These are phyloP conservation scores for Aquilaria yunnanensis DNA, from an alignment of 345 rosid genomes.

Conservation along the genomic window DNA sequence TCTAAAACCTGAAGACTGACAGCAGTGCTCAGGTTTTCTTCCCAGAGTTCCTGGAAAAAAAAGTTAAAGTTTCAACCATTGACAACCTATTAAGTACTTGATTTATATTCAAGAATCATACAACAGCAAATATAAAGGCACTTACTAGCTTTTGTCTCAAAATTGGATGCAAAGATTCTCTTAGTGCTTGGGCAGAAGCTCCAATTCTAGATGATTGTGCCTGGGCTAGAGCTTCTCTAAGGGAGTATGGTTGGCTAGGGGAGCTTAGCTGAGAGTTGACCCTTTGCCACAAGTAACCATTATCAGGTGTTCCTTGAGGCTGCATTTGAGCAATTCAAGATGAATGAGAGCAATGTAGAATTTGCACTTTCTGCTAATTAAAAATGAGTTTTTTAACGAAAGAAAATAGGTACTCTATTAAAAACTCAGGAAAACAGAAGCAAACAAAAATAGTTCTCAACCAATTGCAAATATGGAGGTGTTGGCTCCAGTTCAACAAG, in stretches of 20 bases:
- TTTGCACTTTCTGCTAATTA: slow-evolving; percentile 1
- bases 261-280: slow-evolving; percentile 97
- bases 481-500: neutral
- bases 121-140: slow-evolving; percentile 7
- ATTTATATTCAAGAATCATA: neutral
- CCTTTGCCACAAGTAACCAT: slow-evolving; percentile 91
- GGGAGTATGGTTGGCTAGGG: slow-evolving; percentile 96
- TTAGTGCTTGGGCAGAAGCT: slow-evolving; percentile 95
- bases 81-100: neutral
- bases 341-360: slow-evolving; percentile 7
- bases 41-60: slow-evolving; percentile 91
- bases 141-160: slow-evolving; percentile 91
- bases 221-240: slow-evolving; percentile 98
- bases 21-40: slow-evolving; percentile 96
- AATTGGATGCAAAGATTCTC: slow-evolving; percentile 95
- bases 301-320: slow-evolving; percentile 96
- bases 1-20: slow-evolving; percentile 98
- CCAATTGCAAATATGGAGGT: neutral
- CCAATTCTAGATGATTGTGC: slow-evolving; percentile 98
- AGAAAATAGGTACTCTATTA: neutral
- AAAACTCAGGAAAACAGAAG: too few species aligned
- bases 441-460: neutral
- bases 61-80: slow-evolving; percentile 18
- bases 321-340: slow-evolving; percentile 32
- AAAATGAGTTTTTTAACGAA: slow-evolving; percentile 3